These are phyloP conservation scores for Fusarium agapanthi DNA, from an alignment of 2,329 filamentous ascomycete genomes.

Conservation along the genomic window DNA sequence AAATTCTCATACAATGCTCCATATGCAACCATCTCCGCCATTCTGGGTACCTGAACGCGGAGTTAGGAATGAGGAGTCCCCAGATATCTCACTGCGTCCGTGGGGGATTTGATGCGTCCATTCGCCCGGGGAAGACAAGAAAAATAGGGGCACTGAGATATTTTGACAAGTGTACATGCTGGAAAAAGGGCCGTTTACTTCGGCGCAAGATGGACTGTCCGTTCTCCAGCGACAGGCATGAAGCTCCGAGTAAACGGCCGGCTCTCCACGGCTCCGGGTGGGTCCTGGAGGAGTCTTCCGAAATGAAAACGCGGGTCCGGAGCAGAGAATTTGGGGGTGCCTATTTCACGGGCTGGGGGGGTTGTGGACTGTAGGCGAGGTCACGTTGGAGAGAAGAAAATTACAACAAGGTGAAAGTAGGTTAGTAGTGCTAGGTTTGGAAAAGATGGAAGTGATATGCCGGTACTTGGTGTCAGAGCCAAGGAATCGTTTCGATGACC, in stretches of 20 bases:
- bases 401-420: neutral
- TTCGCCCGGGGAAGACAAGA: neutral
- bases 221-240: conserved; percentile 38
- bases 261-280: conserved; percentile 37
- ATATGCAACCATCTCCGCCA: conserved; percentile 5
- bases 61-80: conserved; percentile 15
- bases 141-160: conserved; percentile 25
- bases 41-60: neutral
- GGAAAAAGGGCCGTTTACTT: conserved; percentile 35
- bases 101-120: neutral
- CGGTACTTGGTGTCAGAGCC: conserved; percentile 8
- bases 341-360: neutral
- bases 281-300: conserved; percentile 14
- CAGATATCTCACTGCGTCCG: conserved; percentile 19
- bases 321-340: neutral
- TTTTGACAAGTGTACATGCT: neutral
- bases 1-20: neutral
- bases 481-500: conserved; percentile 16
- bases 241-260: conserved; percentile 40
- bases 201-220: conserved; percentile 10
- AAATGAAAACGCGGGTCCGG: conserved; percentile 28
- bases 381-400: neutral
- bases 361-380: neutral
- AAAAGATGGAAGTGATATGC: conserved; percentile 1
- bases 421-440: neutral